Evolutionary conservation across 176 grass and related monocot species (phyloP).

Genomic region (Themeda triandra): DNA sequence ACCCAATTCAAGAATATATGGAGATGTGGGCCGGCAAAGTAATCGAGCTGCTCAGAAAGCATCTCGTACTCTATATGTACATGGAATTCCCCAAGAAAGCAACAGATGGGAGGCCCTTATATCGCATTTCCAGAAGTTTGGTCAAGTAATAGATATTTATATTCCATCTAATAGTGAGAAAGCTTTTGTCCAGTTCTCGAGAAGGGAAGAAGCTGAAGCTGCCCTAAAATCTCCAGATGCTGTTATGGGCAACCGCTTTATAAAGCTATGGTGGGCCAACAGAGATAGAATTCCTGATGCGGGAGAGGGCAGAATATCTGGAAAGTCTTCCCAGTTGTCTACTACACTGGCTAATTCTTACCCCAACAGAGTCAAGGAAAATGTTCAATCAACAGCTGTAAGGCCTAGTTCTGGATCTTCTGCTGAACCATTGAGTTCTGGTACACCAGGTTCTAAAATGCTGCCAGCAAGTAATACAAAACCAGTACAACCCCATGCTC

Average conservation of each 20-base stretch:
- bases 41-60: slow-evolving; percentile 74
- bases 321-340: slow-evolving; percentile 32
- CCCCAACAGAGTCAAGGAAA: slow-evolving; percentile 54
- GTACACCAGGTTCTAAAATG: slow-evolving; percentile 39
- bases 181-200: slow-evolving; percentile 96
- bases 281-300: slow-evolving; percentile 74
- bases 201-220: slow-evolving; percentile 97
- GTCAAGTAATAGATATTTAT: slow-evolving; percentile 88
- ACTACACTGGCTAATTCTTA: neutral
- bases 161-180: slow-evolving; percentile 84
- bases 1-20: slow-evolving; percentile 33
- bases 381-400: slow-evolving; percentile 48
- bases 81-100: slow-evolving; percentile 81
- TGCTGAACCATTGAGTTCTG: slow-evolving; percentile 41
- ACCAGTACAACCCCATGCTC: slow-evolving; percentile 29
- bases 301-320: slow-evolving; percentile 29
- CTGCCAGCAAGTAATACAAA: slow-evolving; percentile 43
- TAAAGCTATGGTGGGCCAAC: slow-evolving; percentile 97
- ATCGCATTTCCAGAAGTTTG: slow-evolving; percentile 90
- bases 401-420: slow-evolving; percentile 46
- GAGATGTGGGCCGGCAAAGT: slow-evolving; percentile 42
- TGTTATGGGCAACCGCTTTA: slow-evolving; percentile 99
- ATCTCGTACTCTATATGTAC: slow-evolving; percentile 87
- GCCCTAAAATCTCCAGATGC: slow-evolving; percentile 88
- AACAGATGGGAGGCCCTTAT: slow-evolving; percentile 73